Percentiles rank a stretch among this genome's conserved stretches.
phyloP scores from a whole-genome alignment of 805 yeast genomes.

The Yarrowia hollandica region DNA sequence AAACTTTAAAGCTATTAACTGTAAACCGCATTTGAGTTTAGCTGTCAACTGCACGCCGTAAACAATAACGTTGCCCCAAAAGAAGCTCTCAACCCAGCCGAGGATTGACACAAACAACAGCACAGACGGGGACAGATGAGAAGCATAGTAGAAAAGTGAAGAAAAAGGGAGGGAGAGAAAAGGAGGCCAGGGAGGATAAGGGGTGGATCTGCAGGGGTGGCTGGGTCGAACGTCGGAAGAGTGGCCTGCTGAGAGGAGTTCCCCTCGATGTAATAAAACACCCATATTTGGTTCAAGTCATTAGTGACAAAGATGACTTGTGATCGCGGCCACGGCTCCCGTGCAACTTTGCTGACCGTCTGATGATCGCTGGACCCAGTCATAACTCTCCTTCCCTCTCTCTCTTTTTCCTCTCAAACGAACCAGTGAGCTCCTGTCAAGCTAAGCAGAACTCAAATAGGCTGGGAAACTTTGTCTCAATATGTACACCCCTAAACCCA shows the following conservation, averaged over 20 bases:
- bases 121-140: background rate
- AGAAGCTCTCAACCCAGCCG: conserved; percentile 21
- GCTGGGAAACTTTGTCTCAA: conserved; percentile 1
- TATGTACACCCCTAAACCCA: background rate
- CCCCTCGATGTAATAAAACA: too few species aligned
- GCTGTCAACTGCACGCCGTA: conserved; percentile 12
- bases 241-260: background rate
- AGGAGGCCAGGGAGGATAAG: background rate
- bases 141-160: background rate
- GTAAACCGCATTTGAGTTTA: background rate
- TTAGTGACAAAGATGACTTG: background rate
- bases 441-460: conserved; percentile 6
- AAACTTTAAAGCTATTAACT: conserved; percentile 5
- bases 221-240: conserved; percentile 1
- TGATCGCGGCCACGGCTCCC: background rate
- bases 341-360: conserved; percentile 14
- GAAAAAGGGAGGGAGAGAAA: conserved; percentile 11
- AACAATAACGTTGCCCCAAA: conserved; percentile 26
- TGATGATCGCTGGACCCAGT: background rate
- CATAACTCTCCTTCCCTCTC: background rate
- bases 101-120: conserved; percentile 15
- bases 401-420: background rate
- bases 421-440: conserved; percentile 20
- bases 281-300: too few species aligned
- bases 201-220: conserved; percentile 27